phyloP scores from a whole-genome alignment of 2,329 filamentous ascomycete genomes.

The Talaromyces sp. region DNA sequence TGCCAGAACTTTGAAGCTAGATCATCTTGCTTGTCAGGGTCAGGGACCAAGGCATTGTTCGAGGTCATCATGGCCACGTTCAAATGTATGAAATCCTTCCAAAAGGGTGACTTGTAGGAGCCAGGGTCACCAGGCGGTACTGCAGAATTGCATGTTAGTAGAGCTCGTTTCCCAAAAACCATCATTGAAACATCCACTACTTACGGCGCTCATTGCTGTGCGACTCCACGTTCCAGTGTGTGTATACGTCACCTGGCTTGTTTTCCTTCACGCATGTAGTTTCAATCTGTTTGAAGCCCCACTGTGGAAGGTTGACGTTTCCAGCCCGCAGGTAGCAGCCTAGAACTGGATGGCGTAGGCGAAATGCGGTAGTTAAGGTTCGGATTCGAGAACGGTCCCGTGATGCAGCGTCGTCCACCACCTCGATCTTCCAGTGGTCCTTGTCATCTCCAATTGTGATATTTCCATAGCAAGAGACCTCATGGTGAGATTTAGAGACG shows the following conservation, averaged over 20 bases:
- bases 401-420: slow-evolving; percentile 85
- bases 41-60: slow-evolving; percentile 96
- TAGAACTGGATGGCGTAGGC: slow-evolving; percentile 77
- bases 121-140: slow-evolving; percentile 87
- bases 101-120: slow-evolving; percentile 93
- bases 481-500: slow-evolving; percentile 82
- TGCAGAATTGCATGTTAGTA: slow-evolving; percentile 38
- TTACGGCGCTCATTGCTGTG: slow-evolving; percentile 91
- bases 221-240: slow-evolving; percentile 98
- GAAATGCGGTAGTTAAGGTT: slow-evolving; percentile 91
- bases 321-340: slow-evolving; percentile 94
- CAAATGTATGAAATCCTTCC: slow-evolving; percentile 95
- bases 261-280: slow-evolving; percentile 93
- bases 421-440: slow-evolving; percentile 94
- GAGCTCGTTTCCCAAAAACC: background rate
- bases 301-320: slow-evolving; percentile 94
- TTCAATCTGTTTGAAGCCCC: slow-evolving; percentile 99
- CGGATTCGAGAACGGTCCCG: slow-evolving; percentile 82
- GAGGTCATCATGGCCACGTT: slow-evolving; percentile 99
- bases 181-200: slow-evolving; percentile 37
- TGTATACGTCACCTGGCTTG: slow-evolving; percentile 89
- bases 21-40: slow-evolving; percentile 98
- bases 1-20: slow-evolving; percentile 97
- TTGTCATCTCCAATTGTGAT: slow-evolving; percentile 94
- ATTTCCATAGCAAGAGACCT: slow-evolving; percentile 96